Conservation (phyloP, 495 filamentous ascomycete genomes). For the Amorphotheca resinae region DNA sequence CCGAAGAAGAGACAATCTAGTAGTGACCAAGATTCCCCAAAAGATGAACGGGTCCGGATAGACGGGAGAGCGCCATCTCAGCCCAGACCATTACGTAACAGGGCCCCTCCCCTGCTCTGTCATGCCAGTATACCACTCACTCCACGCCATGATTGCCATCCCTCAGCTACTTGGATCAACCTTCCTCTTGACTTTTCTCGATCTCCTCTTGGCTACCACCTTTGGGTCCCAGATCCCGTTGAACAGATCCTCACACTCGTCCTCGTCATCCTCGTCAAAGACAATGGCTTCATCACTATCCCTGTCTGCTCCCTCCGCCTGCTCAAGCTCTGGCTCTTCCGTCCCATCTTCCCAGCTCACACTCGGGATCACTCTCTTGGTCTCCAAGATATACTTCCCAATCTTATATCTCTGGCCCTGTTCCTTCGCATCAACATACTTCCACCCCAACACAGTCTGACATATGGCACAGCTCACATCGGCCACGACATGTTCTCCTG, state of each 20-base stretch:
- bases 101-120: no score
- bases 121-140: no score
- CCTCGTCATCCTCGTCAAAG: conserved; percentile 87
- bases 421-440: conserved; percentile 80
- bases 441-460: conserved; percentile 71
- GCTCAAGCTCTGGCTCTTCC: conserved; percentile 7
- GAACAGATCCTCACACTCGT: conserved; percentile 92
- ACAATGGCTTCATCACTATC: conserved; percentile 35
- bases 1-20: no score
- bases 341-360: conserved; percentile 53
- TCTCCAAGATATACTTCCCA: conserved; percentile 93
- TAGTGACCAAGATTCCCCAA: no score
- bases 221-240: conserved; percentile 71
- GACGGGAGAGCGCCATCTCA: no score
- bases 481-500: conserved; percentile 58
- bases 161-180: neutral
- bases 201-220: conserved; percentile 50
- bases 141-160: no score
- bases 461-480: conserved; percentile 47
- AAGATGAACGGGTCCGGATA: no score
- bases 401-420: conserved; percentile 80
- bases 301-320: conserved; percentile 9
- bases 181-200: conserved; percentile 30
- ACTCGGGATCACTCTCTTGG: conserved; percentile 51
- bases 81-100: no score